Conservation (phyloP, 805 yeast genomes). For the Metschnikowia shivogae region DNA sequence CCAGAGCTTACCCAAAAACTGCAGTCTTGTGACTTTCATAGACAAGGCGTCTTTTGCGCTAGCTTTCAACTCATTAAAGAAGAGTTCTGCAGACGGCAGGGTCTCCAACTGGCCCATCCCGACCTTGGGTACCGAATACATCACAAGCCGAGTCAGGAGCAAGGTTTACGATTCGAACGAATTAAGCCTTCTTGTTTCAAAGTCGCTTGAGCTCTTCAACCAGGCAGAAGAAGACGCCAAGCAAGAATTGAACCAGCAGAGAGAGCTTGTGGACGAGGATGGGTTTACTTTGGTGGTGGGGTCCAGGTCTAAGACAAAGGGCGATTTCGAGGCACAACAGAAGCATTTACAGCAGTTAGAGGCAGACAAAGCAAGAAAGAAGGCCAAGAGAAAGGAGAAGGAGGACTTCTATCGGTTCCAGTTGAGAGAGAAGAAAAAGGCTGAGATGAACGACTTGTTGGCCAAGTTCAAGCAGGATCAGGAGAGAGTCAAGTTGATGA, state of each 20-base stretch:
- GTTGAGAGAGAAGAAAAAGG: conserved; percentile 87
- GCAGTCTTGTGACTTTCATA: conserved; percentile 69
- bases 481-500: conserved; percentile 73
- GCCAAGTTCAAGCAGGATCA: conserved; percentile 87
- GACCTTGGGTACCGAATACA: conserved; percentile 39
- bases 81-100: conserved; percentile 29
- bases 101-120: conserved; percentile 38
- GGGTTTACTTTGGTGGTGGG: conserved; percentile 92
- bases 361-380: conserved; percentile 39
- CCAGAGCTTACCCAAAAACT: conserved; percentile 61
- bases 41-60: conserved; percentile 65
- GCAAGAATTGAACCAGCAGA: conserved; percentile 51
- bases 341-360: conserved; percentile 36
- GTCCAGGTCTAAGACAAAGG: conserved; percentile 75
- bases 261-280: conserved; percentile 77
- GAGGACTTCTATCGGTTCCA: conserved; percentile 95
- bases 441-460: conserved; percentile 83
- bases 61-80: conserved; percentile 61
- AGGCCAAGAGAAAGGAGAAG: conserved; percentile 70
- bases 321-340: conserved; percentile 60
- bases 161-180: conserved; percentile 46
- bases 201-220: conserved; percentile 64
- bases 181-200: conserved; percentile 54
- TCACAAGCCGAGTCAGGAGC: conserved; percentile 31
- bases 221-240: conserved; percentile 60